Conservation (phyloP, 2,329 filamentous ascomycete genomes). For the Penicillium griseofulvum region DNA sequence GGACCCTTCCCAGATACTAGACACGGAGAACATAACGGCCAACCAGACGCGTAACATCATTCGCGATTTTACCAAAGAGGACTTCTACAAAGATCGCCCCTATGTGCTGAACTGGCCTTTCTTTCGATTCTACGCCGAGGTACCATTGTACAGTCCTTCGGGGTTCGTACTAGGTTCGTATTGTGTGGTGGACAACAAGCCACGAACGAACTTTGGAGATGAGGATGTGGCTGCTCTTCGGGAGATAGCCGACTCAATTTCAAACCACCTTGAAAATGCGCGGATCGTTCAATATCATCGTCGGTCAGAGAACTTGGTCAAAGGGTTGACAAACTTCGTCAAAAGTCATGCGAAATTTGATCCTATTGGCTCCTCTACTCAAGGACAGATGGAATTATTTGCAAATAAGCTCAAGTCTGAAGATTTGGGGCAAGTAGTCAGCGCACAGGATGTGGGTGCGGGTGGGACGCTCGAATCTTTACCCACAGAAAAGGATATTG, state of each 20-base stretch:
- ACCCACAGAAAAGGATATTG: background rate
- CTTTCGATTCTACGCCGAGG: constrained; percentile 55
- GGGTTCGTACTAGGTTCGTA: constrained; percentile 59
- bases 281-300: constrained; percentile 54
- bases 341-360: constrained; percentile 39
- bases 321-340: constrained; percentile 53
- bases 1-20: constrained; percentile 13
- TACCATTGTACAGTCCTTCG: constrained; percentile 57
- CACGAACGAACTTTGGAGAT: constrained; percentile 45
- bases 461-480: background rate
- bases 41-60: constrained; percentile 36
- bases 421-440: background rate
- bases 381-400: constrained; percentile 7
- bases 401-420: background rate
- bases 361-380: constrained; percentile 16
- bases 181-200: constrained; percentile 57
- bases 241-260: constrained; percentile 56
- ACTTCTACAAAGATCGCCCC: constrained; percentile 34
- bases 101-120: constrained; percentile 34
- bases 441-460: background rate
- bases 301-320: constrained; percentile 57
- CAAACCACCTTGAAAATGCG: constrained; percentile 59
- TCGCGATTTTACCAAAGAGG: constrained; percentile 38
- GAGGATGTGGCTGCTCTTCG: constrained; percentile 48
- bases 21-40: constrained; percentile 27